Percentiles rank a stretch among this genome's conserved stretches.
These are phyloP conservation scores for Cyberlindnera mississippiensis DNA, from an alignment of 805 yeast genomes.

Conservation along the genomic window DNA sequence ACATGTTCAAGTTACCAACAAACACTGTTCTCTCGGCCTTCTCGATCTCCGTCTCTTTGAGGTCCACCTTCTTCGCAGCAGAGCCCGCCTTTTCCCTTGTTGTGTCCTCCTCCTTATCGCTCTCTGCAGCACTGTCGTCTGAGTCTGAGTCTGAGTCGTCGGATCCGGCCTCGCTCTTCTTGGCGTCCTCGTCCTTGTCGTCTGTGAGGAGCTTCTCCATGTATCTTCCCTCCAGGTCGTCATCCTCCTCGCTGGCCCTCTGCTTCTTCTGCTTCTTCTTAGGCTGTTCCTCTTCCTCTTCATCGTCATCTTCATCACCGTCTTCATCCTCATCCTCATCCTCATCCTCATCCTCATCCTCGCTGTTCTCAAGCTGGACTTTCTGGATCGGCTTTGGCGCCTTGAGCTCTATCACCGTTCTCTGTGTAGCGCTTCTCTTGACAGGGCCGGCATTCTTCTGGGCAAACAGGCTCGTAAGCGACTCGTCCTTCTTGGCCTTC, in stretches of 20 bases:
- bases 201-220: slow-evolving; percentile 45
- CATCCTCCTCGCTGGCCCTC: slow-evolving; percentile 24
- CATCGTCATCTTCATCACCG: slow-evolving; percentile 15
- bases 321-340: slow-evolving; percentile 20
- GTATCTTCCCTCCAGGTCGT: slow-evolving; percentile 53
- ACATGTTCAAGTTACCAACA: slow-evolving; percentile 75
- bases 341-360: slow-evolving; percentile 20
- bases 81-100: slow-evolving; percentile 16
- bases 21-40: slow-evolving; percentile 84
- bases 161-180: too few species aligned
- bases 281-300: slow-evolving; percentile 24
- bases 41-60: slow-evolving; percentile 67
- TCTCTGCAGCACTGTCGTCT: slow-evolving; percentile 23
- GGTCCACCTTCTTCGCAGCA: slow-evolving; percentile 42
- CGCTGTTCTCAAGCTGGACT: slow-evolving; percentile 21
- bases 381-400: slow-evolving; percentile 15
- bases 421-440: slow-evolving; percentile 31
- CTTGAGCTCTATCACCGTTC: slow-evolving; percentile 31
- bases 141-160: slow-evolving; percentile 26
- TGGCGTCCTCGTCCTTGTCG: slow-evolving; percentile 30
- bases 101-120: slow-evolving; percentile 26
- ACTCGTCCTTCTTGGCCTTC: slow-evolving; percentile 29
- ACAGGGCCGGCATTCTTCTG: slow-evolving; percentile 45
- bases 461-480: slow-evolving; percentile 34
- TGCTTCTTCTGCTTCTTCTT: slow-evolving; percentile 22